phyloP scores from a whole-genome alignment of 129 eudicot species.

The Flaveria bidentis region DNA sequence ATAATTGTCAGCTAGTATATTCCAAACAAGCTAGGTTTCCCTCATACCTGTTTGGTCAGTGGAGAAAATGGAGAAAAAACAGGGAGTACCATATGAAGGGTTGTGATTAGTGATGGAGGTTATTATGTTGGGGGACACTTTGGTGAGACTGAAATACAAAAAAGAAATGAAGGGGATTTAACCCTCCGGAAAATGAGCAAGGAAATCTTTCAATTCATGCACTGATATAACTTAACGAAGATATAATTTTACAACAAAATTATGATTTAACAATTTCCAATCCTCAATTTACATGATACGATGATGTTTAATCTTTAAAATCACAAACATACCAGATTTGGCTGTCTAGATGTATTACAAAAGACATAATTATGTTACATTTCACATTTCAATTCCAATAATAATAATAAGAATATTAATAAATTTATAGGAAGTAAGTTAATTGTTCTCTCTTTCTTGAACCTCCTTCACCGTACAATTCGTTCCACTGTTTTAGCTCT shows the following conservation, averaged over 20 bases:
- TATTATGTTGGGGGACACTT: too few species aligned
- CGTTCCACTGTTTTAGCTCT: conserved; percentile 89
- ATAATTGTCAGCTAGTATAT: too few species aligned
- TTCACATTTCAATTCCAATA: conserved; percentile 12
- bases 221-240: background rate
- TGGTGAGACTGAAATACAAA: too few species aligned
- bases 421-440: conserved; percentile 60
- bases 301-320: background rate
- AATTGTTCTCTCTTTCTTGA: conserved; percentile 82
- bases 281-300: conserved; percentile 12
- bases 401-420: background rate
- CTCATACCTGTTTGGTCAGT: too few species aligned
- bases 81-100: too few species aligned
- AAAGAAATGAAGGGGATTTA: too few species aligned
- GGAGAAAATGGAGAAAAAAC: too few species aligned
- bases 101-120: too few species aligned
- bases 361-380: conserved; percentile 22
- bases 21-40: too few species aligned
- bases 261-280: conserved; percentile 22
- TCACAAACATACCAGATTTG: conserved; percentile 4
- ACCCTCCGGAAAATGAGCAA: too few species aligned
- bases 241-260: conserved; percentile 19
- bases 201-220: background rate
- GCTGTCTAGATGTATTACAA: conserved; percentile 24
- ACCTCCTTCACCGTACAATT: conserved; percentile 90